Base-by-base conservation (phyloP, 768 basidiomycete genomes). In the Trametes coccinea region DNA sequence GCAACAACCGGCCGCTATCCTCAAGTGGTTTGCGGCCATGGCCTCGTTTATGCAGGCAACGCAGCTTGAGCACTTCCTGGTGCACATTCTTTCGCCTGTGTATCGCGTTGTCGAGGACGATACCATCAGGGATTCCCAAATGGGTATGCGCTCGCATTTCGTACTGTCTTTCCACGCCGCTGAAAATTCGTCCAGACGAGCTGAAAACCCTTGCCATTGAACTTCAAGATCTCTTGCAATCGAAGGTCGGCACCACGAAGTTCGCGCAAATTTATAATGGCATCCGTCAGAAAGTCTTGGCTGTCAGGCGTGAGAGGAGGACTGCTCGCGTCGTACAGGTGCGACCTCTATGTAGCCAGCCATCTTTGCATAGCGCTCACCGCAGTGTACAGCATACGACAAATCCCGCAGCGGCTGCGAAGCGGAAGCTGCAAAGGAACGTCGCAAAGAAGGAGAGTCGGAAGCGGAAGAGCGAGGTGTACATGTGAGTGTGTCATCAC, bases 11-110 rank as follows among this genome's bases (percentile, higher is more conserved):
- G 74, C 89, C 1, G 84, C 93, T 0, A 84, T 89, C 44, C 73
- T 99, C 47, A 88, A 92, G 14, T 97, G 94, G 89, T 97, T 98
- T 67, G 97, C 95, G 0, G 95, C 94, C 0, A 93, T 97, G 86
- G 76, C 85, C 2, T 85, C 89, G 2, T 75, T 84, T 68, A 85
- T 98, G 80, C 84, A 88, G 0, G 71, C 78, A 0, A 62, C 70
- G 0, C 75, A 78, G 16, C 77, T 93, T 0, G 85, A 90, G 65
- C 77, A 74, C 29, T 96, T 89, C 76, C 78, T 96, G 33, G 81
- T 87, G 2, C 94, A 97, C 69, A 88, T 98, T 30, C 76, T 98
- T 8, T 86, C 87, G 3, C 96, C 97, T 0, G 75, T 95, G 0
- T 91, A 95, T 71, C 88, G 95, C 33, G 82, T 99, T 52, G 79